phyloP scores from a whole-genome alignment of 768 basidiomycete genomes.

The Naganishia vaughanmartiniae region DNA sequence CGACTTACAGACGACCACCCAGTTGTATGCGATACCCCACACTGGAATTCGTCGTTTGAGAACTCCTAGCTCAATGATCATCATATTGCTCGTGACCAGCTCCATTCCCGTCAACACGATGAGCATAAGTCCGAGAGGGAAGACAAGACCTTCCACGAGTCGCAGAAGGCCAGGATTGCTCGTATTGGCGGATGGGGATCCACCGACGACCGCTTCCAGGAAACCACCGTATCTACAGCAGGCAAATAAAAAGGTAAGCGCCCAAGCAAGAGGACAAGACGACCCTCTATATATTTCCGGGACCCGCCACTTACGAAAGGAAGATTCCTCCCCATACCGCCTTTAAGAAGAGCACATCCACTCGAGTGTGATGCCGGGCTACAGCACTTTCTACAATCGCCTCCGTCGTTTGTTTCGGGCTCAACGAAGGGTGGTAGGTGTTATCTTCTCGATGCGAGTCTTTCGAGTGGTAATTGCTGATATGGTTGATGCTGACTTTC shows the following conservation, averaged over 20 bases:
- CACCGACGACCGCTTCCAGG: conserved; percentile 26
- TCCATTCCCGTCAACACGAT: conserved; percentile 29
- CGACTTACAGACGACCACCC: conserved; percentile 28
- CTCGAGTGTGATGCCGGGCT: conserved; percentile 24
- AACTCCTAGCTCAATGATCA: conserved; percentile 28
- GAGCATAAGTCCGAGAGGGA: conserved; percentile 24
- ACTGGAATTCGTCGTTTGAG: conserved; percentile 25
- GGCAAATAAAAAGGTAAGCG: neutral
- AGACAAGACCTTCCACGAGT: conserved; percentile 28
- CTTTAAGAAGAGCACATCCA: conserved; percentile 29
- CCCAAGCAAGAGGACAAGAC: neutral
- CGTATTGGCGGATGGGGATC: conserved; percentile 23
- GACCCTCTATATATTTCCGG: neutral
- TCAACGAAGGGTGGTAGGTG: conserved; percentile 18
- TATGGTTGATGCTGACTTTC: neutral
- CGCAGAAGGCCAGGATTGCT: conserved; percentile 26
- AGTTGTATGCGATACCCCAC: conserved; percentile 27
- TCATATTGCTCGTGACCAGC: conserved; percentile 27
- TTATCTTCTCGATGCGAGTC: conserved; percentile 18
- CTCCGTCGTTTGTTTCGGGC: conserved; percentile 25
- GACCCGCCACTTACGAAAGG: conserved; percentile 4
- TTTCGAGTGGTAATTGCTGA: conserved; percentile 21
- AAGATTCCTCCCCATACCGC: conserved; percentile 30
- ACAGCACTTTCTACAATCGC: conserved; percentile 27
- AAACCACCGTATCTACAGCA: conserved; percentile 21